Evolutionary conservation across 306 rosid species (phyloP).

Genomic region (Coriaria nepalensis): DNA sequence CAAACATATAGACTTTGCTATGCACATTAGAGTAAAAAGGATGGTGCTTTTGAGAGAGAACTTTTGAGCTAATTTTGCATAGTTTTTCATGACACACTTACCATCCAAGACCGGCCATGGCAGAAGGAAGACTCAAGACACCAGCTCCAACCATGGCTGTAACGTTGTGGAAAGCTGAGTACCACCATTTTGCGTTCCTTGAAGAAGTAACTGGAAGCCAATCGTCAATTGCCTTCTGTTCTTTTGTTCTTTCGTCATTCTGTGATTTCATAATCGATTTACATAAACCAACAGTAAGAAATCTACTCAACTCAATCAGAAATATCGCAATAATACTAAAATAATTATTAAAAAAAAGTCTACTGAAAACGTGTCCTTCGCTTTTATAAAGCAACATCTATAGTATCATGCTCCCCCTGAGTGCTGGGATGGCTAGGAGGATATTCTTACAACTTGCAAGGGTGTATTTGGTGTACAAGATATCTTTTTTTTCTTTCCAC

Average conservation of each 20-base stretch:
- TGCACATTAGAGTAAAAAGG: neutral
- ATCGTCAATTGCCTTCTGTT: conserved; percentile 32
- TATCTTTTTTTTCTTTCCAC: no score
- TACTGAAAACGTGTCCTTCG: no score
- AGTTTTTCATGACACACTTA: neutral
- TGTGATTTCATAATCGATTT: neutral
- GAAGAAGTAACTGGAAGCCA: conserved; percentile 54
- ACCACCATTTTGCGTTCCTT: conserved; percentile 62
- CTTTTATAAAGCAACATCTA: no score
- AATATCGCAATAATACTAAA: no score
- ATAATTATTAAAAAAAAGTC: no score
- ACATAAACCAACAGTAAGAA: neutral
- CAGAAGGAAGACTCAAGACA: conserved; percentile 49
- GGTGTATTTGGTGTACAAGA: no score
- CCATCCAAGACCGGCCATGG: conserved; percentile 52
- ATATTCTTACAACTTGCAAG: no score
- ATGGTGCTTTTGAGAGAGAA: no score
- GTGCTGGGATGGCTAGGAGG: no score
- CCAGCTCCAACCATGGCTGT: conserved; percentile 72
- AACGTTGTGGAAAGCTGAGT: conserved; percentile 56
- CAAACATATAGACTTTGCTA: neutral
- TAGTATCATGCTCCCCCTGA: no score
- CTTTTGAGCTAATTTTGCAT: no score
- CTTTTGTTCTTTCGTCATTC: conserved; percentile 14
- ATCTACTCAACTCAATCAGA: neutral